Percentiles rank a stretch among this genome's conserved stretches.
phyloP scores from a whole-genome alignment of 108 stramenopile genomes.

The Aurantiochytrium sp. region DNA sequence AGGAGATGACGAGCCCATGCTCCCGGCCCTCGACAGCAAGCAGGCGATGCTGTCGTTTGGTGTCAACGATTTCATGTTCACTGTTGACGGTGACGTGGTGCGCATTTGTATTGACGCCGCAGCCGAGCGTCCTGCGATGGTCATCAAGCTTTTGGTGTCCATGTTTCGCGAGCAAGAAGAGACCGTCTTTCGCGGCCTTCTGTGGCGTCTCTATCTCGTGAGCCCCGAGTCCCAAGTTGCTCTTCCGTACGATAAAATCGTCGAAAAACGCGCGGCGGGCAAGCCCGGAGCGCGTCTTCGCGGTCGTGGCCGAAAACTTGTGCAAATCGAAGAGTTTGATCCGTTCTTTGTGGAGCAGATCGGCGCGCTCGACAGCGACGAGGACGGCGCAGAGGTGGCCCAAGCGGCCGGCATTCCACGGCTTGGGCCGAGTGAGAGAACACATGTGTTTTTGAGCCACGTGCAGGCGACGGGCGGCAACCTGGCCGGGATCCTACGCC shows the following conservation, averaged over 20 bases:
- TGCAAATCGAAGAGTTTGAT: neutral
- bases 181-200: neutral
- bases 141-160: neutral
- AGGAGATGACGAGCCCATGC: too few relatives aligned
- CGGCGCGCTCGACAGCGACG: neutral
- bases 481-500: neutral
- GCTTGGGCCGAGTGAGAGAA: too few relatives aligned
- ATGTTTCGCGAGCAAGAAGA: neutral
- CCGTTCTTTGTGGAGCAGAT: neutral
- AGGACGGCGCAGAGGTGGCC: neutral
- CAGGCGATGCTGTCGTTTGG: too few relatives aligned
- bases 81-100: too few relatives aligned
- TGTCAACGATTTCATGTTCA: too few relatives aligned
- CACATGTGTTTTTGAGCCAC: neutral
- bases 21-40: too few relatives aligned
- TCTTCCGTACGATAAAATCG: too few relatives aligned
- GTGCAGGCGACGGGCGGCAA: neutral
- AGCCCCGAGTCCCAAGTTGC: neutral
- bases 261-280: neutral
- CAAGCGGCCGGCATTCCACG: too few relatives aligned
- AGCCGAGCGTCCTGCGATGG: neutral
- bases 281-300: neutral
- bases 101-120: too few relatives aligned
- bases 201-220: neutral
- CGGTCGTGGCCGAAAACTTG: neutral